A percentile compares a stretch with the other conserved stretches of the same genome.
Evolutionary conservation across 495 filamentous ascomycete species (phyloP).

Genomic region (Daldinia bambusicola): DNA sequence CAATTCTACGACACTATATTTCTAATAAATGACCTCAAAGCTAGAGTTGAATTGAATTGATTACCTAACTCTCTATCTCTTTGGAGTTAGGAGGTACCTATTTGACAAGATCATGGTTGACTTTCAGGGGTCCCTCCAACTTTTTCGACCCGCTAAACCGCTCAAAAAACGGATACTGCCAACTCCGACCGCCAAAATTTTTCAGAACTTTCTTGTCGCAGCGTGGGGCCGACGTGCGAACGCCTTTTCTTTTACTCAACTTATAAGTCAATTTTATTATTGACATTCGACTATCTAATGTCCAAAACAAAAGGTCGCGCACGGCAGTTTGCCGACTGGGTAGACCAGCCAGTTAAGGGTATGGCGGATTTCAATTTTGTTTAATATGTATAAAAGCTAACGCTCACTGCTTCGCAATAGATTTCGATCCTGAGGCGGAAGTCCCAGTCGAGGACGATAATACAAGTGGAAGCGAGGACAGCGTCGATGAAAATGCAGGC

Average conservation of each 20-base stretch:
- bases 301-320: constrained; percentile 47
- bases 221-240: constrained; percentile 25
- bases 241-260: constrained; percentile 10
- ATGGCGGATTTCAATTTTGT: background rate
- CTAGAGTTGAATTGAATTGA: background rate
- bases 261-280: background rate
- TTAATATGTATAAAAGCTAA: constrained; percentile 23
- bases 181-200: constrained; percentile 59
- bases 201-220: constrained; percentile 44
- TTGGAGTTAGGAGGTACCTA: too few species aligned
- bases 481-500: constrained; percentile 62
- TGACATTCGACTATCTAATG: constrained; percentile 46
- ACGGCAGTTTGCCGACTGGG: constrained; percentile 54
- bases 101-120: background rate
- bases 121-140: constrained; percentile 1
- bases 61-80: constrained; percentile 1
- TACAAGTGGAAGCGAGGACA: constrained; percentile 66
- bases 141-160: background rate
- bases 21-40: background rate
- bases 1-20: background rate
- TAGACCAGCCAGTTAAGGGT: constrained; percentile 57
- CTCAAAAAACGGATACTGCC: constrained; percentile 54
- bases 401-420: constrained; percentile 54
- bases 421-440: constrained; percentile 89
- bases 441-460: constrained; percentile 59